Evolutionary conservation across 1,139 yeast genomes (phyloP).

Genomic region (Suhomyces taliae): DNA sequence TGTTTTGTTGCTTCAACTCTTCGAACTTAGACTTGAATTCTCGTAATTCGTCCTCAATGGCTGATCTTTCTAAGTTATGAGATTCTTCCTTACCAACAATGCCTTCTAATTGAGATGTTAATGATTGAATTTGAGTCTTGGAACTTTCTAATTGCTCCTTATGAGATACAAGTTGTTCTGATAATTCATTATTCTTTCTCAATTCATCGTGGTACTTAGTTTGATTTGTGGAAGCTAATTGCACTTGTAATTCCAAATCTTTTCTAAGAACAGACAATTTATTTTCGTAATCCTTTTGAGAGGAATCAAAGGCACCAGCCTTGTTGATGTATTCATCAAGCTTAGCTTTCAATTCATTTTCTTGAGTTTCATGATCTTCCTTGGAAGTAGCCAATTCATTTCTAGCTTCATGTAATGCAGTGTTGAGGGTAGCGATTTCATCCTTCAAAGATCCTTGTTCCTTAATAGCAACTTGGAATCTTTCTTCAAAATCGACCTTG

Average conservation of each 20-base stretch:
- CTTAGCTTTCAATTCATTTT: slow-evolving; percentile 26
- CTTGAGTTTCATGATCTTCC: slow-evolving; percentile 16
- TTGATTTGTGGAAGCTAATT: slow-evolving; percentile 50
- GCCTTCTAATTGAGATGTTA: slow-evolving; percentile 28
- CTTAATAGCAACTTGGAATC: slow-evolving; percentile 19
- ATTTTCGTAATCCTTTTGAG: slow-evolving; percentile 36
- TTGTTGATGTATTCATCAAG: slow-evolving; percentile 24
- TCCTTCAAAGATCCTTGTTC: slow-evolving; percentile 25
- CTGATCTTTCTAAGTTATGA: slow-evolving; percentile 29
- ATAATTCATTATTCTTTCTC: slow-evolving; percentile 56
- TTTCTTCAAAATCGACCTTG: slow-evolving; percentile 27
- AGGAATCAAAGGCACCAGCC: slow-evolving; percentile 36
- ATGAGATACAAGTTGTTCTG: slow-evolving; percentile 42
- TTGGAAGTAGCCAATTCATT: slow-evolving; percentile 19
- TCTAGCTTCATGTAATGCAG: slow-evolving; percentile 16
- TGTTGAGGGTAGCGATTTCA: slow-evolving; percentile 20
- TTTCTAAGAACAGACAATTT: slow-evolving; percentile 28
- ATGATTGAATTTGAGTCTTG: slow-evolving; percentile 32
- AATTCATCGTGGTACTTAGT: slow-evolving; percentile 59
- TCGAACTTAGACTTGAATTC: slow-evolving; percentile 45
- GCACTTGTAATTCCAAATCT: slow-evolving; percentile 55
- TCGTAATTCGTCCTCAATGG: slow-evolving; percentile 56
- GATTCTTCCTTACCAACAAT: slow-evolving; percentile 28
- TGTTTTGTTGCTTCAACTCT: slow-evolving; percentile 67
- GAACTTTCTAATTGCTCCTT: slow-evolving; percentile 44